Evolutionary conservation across 192 early-diverging fungal genomes (phyloP).

Genomic region (Coemansia sp.): DNA sequence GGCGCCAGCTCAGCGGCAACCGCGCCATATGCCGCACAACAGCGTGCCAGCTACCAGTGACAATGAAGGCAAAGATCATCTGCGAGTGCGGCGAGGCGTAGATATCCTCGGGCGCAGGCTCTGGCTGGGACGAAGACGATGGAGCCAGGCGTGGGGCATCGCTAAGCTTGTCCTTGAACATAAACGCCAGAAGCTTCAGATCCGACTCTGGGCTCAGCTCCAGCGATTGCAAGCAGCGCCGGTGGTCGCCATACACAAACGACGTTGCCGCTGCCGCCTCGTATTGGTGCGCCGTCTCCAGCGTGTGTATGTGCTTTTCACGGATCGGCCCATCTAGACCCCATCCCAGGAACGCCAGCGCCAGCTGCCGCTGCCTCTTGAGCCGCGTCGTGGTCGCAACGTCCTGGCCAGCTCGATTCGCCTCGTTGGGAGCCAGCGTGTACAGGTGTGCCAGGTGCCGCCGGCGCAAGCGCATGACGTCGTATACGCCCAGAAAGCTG

Average conservation of each 20-base stretch:
- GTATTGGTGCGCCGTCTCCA: conserved; percentile 67
- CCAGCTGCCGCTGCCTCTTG: conserved; percentile 46
- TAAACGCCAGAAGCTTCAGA: conserved; percentile 78
- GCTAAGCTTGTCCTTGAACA: conserved; percentile 41
- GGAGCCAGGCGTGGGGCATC: conserved; percentile 59
- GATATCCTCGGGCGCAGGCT: conserved; percentile 30
- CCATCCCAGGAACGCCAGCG: conserved; percentile 58
- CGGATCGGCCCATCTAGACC: conserved; percentile 47
- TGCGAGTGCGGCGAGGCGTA: conserved; percentile 67
- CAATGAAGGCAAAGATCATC: conserved; percentile 85
- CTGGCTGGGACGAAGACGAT: conserved; percentile 7
- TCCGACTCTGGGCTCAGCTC: conserved; percentile 30
- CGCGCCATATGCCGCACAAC: conserved; percentile 67
- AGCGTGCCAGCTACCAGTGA: conserved; percentile 74
- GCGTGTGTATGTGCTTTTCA: conserved; percentile 42
- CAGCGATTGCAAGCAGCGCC: conserved; percentile 67
- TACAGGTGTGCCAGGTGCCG: conserved; percentile 51
- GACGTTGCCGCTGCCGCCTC: conserved; percentile 87
- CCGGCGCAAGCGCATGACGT: conserved; percentile 40
- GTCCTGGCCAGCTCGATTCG: conserved; percentile 1
- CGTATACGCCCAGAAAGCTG: conserved; percentile 34
- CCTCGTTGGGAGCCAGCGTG: conserved; percentile 43
- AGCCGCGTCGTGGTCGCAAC: conserved; percentile 14
- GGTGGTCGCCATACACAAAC: conserved; percentile 77
- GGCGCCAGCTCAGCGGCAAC: conserved; percentile 72